Base-by-base conservation (phyloP, 352 stramenopile species). In the Pilasporangium apinafurcum region DNA sequence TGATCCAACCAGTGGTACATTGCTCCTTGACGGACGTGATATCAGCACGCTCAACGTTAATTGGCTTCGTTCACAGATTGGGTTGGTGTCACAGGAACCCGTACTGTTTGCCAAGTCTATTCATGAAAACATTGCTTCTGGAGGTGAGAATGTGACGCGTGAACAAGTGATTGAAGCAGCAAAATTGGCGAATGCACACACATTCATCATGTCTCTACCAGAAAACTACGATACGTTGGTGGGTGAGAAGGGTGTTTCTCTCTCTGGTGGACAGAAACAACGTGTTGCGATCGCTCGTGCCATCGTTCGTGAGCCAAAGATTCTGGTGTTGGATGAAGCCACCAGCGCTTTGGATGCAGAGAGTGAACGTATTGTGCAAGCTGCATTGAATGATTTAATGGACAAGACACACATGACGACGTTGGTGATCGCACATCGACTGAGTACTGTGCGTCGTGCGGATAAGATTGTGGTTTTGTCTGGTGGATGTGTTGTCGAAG, bases 91-190 rank as follows among this genome's bases (percentile, higher is more conserved):
- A 0, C 90, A 97, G 56, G 78, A 96, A 43, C 83, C 87, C n/a
- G 83, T 86, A 20, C 65, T 97, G 16, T 97, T 96, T 57, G 81
- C 82, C 12, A 76, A 64, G n/a, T 88, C 69, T 1, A 95, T 98
- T 41, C 43, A 55, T 3, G 74, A 97, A n/a, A 98, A 98, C 51
- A 94, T 98, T 48, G 56, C 59, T 5, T 83, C 74, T 25, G 86
- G 77, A 26, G 71, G 50, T 47, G 48, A 39, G 4, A 30, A 17
- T 8, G 28, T 51, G 17, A 44, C 44, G 17, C 44, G 44, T 13
- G 44, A 45, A 1, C 35, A 53, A 20, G 45, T 45, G 20, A 16
- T 33, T 3, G 27, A n/a, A 12, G 45, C 45, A 0, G 45, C 45
- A 12, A 53, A 53, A 30, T 29, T 65, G 17, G 48, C 55, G 17